Evolutionary conservation across 805 yeast species (phyloP).

Genomic region (Candida xyloterini): DNA sequence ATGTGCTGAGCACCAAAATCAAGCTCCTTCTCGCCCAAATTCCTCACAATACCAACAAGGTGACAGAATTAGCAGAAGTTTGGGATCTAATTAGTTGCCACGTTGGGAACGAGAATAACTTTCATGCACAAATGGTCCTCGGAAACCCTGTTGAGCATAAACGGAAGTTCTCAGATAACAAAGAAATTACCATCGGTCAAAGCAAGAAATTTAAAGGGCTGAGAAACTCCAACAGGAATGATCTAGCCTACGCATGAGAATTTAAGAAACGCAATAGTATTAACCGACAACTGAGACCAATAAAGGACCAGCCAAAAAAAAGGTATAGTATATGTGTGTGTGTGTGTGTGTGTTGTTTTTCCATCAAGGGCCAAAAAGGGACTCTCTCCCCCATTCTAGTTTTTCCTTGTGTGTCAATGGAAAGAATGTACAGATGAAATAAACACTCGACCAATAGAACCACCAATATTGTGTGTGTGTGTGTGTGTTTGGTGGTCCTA

Average conservation of each 20-base stretch:
- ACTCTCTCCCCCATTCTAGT: constrained; percentile 23
- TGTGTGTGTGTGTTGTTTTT: constrained; percentile 8
- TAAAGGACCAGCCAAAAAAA: constrained; percentile 9
- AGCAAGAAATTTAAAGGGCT: constrained; percentile 19
- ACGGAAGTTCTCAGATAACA: constrained; percentile 12
- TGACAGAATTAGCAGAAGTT: constrained; percentile 17
- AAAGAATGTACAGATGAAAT: not conserved
- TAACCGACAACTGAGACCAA: constrained; percentile 11
- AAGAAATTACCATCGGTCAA: constrained; percentile 1
- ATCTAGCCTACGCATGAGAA: constrained; percentile 12
- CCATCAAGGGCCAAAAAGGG: constrained; percentile 11
- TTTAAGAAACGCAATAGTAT: not conserved
- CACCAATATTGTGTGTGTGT: constrained; percentile 15
- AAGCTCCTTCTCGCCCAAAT: constrained; percentile 11
- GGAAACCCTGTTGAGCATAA: constrained; percentile 9
- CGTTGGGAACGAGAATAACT: constrained; percentile 18
- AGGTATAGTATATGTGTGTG: constrained; percentile 7
- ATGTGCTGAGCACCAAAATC: constrained; percentile 9
- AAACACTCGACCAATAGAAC: not conserved
- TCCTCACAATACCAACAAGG: constrained; percentile 5
- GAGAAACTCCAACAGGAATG: constrained; percentile 19
- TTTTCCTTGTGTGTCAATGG: constrained; percentile 9
- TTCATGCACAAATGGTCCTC: not conserved
- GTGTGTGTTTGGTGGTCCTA: constrained; percentile 8
- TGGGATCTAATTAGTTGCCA: constrained; percentile 17